Conservation (phyloP, 2,329 filamentous ascomycete genomes). For the Westerdykella ornata region DNA sequence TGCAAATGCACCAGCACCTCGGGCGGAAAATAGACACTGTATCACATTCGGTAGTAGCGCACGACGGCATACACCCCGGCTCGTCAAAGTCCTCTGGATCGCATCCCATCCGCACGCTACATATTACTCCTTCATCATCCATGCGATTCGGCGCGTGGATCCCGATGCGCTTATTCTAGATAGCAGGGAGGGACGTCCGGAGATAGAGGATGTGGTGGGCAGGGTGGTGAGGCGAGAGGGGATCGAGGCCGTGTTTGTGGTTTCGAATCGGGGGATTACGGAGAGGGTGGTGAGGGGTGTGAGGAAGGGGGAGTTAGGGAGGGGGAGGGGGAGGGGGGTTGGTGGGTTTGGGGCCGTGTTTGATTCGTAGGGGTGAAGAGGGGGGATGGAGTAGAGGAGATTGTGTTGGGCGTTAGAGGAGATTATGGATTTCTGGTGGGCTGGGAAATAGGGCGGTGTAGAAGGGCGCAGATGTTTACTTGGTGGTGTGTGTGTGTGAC, state of each 20-base stretch:
- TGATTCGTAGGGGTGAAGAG: constrained; percentile 13
- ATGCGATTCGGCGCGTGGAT: constrained; percentile 11
- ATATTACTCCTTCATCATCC: constrained; percentile 14
- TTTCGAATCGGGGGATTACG: constrained; percentile 16
- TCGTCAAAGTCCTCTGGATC: constrained; percentile 16
- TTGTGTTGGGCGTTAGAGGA: no score
- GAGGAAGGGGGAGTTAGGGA: constrained; percentile 1
- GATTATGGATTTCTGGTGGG: no score
- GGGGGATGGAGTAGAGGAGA: neutral
- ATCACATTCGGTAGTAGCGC: neutral
- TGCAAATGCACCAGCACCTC: neutral
- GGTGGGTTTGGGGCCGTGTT: constrained; percentile 21
- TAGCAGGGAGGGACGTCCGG: constrained; percentile 5
- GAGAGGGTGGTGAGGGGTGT: constrained; percentile 10
- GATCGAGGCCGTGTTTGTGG: constrained; percentile 17
- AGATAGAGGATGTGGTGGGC: constrained; percentile 12
- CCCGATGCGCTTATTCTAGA: constrained; percentile 12
- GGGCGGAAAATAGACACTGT: neutral
- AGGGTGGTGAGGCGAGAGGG: constrained; percentile 1
- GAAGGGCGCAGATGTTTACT: no score
- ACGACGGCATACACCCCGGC: neutral
- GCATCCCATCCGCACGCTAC: constrained; percentile 7
- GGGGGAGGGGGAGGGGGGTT: constrained; percentile 7
- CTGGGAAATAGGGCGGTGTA: no score
- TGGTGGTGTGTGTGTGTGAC: no score